phyloP scores from a whole-genome alignment of 148 eudicot genomes.

The Euryodendron excelsum region DNA sequence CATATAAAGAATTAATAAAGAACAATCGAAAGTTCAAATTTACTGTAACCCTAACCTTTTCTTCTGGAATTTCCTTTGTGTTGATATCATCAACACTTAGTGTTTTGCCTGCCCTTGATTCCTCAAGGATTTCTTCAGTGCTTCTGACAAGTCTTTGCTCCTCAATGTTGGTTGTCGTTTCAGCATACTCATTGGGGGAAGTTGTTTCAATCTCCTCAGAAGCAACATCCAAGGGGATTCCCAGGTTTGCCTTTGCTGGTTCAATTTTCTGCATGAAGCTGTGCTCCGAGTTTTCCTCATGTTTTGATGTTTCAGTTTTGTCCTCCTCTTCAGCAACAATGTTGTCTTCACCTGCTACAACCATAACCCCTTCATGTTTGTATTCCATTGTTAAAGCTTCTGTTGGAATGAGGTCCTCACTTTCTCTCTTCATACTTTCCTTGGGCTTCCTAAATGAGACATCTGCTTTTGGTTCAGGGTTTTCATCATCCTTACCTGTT shows the following conservation, averaged over 20 bases:
- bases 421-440: background rate
- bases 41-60: constrained; percentile 18
- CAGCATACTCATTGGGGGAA: background rate
- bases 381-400: background rate
- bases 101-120: background rate
- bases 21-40: background rate
- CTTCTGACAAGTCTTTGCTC: constrained; percentile 8
- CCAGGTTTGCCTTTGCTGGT: constrained; percentile 7
- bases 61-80: constrained; percentile 13
- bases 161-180: constrained; percentile 6
- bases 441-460: background rate
- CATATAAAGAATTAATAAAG: background rate
- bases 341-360: background rate
- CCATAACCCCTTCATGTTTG: background rate
- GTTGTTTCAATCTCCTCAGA: constrained; percentile 12
- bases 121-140: constrained; percentile 5
- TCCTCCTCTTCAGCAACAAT: background rate
- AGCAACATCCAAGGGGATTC: constrained; percentile 9
- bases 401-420: background rate
- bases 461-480: background rate
- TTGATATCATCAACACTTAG: constrained; percentile 4
- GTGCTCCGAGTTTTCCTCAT: constrained; percentile 3
- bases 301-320: constrained; percentile 4
- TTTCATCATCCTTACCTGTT: background rate
- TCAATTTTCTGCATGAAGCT: constrained; percentile 10